These are phyloP conservation scores for Ochromonas danica DNA, from an alignment of 108 stramenopile genomes.

Conservation along the genomic window DNA sequence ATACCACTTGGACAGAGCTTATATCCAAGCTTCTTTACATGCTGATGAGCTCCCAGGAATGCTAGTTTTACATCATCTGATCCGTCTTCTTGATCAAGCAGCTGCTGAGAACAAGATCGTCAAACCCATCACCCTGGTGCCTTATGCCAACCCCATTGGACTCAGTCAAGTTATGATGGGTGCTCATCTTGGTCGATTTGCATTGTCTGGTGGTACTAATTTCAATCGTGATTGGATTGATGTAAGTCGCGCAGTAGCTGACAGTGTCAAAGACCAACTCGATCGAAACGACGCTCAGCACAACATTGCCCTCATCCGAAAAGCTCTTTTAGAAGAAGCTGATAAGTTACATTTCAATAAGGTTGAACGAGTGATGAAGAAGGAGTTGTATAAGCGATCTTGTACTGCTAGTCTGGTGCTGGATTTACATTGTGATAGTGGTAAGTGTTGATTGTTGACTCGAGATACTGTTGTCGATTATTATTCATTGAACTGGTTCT, in stretches of 20 bases:
- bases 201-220: background rate
- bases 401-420: background rate
- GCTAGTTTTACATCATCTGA: constrained; percentile 21
- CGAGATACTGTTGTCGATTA: background rate
- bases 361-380: background rate
- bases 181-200: constrained; percentile 9
- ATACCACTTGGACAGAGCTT: background rate
- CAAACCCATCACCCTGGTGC: background rate
- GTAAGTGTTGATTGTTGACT: background rate
- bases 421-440: constrained; percentile 34
- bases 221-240: constrained; percentile 39
- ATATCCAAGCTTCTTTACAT: constrained; percentile 33
- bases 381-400: background rate
- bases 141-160: constrained; percentile 29
- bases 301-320: constrained; percentile 2
- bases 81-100: constrained; percentile 19
- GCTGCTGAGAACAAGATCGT: background rate
- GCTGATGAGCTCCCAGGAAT: constrained; percentile 31
- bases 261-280: background rate
- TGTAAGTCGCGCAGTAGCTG: constrained; percentile 2
- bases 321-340: background rate
- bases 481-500: background rate
- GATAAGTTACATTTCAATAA: background rate
- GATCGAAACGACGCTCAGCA: background rate
- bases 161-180: constrained; percentile 9